Evolutionary conservation across 2,329 filamentous ascomycete species (phyloP), one percentile per base, ranked within the genome.

Genomic region (Claviceps fusiformis): DNA sequence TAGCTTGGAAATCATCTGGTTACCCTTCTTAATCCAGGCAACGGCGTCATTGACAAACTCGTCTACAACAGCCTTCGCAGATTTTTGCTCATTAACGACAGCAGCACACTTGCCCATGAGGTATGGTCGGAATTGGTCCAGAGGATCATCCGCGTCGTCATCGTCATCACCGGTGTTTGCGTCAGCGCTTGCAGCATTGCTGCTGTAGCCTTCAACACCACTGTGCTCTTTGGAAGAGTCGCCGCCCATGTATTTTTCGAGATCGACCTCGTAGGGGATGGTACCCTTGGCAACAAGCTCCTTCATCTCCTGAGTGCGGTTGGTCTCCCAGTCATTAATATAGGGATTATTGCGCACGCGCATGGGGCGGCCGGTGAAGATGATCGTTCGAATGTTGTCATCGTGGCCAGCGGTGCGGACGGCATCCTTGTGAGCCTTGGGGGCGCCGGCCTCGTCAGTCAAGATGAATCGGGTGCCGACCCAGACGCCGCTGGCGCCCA

Each of bases 81-180:
- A 75, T 83, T 95, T 95, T 78, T 85, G 87, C 75, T 97, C 90
- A 67, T 92, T 93, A 55, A 93, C 87, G 37, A 96, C 89, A 33
- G 93, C 92, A 43, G 93, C 87, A 58, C 88, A 92, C 80, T 97
- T 95, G 70, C 93, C 93, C 93, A 98, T 98, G 63, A 96, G 74
- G 77, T 83, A 95, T 15, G 91, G 91, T 57, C 89, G 81, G 65
- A 89, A 91, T 68, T 93, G 89, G 70, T 97, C 93, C 75, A 98
- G 83, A 39, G 86, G 81, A 45, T 97, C 89, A 57, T 96, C 91
- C 56, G 88, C 81, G 58, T 87, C 80, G 50, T 86, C 82, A 59
- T 85, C 74, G 58, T 85, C 85, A 70, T 83, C 81, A 10, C 83
- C 86, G 56, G 82, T 81, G n/a, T 24, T 24, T 24, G 24, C 24